Evolutionary conservation across 805 yeast species (phyloP).

Genomic region (Maudiozyma bulderi): DNA sequence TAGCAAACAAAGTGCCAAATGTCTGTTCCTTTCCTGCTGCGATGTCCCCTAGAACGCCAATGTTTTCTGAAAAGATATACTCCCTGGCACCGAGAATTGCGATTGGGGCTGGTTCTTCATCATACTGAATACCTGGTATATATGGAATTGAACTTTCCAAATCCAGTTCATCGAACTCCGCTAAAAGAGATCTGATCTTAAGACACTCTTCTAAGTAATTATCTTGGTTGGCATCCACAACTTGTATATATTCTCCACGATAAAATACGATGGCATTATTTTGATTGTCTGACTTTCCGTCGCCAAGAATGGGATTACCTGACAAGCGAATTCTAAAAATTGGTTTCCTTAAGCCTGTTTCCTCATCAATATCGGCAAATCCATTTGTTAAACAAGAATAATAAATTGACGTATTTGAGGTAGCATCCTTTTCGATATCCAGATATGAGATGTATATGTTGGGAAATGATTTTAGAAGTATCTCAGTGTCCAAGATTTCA

Average conservation of each 20-base stretch:
- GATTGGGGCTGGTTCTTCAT: slow-evolving; percentile 63
- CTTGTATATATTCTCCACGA: slow-evolving; percentile 91
- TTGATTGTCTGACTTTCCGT: slow-evolving; percentile 94
- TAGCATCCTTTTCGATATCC: slow-evolving; percentile 33
- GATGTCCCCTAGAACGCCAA: slow-evolving; percentile 88
- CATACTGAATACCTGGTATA: slow-evolving; percentile 47
- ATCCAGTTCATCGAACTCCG: slow-evolving; percentile 82
- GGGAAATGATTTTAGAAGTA: slow-evolving; percentile 66
- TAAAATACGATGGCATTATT: slow-evolving; percentile 78
- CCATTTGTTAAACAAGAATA: slow-evolving; percentile 68
- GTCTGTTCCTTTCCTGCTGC: slow-evolving; percentile 98
- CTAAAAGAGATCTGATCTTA: slow-evolving; percentile 75
- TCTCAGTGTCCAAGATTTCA: slow-evolving; percentile 59
- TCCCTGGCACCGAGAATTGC: slow-evolving; percentile 95
- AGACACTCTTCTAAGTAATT: slow-evolving; percentile 90
- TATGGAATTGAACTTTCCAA: slow-evolving; percentile 43
- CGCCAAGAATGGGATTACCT: slow-evolving; percentile 93
- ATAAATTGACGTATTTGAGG: slow-evolving; percentile 22
- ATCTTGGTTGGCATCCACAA: slow-evolving; percentile 93
- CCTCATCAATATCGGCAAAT: slow-evolving; percentile 42
- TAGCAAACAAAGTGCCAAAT: slow-evolving; percentile 88
- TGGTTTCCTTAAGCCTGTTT: slow-evolving; percentile 53
- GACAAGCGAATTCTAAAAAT: slow-evolving; percentile 62
- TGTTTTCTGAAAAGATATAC: slow-evolving; percentile 84
- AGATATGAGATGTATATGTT: slow-evolving; percentile 48